phyloP scores from a whole-genome alignment of 2,329 filamentous ascomycete genomes.

The Alternaria sp. region DNA sequence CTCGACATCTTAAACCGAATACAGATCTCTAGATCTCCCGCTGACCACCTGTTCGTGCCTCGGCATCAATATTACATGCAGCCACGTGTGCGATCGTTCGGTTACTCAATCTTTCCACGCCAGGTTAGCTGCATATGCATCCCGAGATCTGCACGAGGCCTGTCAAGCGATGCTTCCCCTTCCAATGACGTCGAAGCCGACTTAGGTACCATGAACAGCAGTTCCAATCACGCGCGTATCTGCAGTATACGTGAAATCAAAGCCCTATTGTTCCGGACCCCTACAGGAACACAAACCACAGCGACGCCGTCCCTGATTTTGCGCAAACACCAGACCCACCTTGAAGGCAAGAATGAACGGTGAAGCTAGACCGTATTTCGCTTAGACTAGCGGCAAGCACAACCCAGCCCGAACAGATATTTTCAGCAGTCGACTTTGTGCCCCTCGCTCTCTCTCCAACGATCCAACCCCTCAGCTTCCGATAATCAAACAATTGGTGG shows the following conservation, averaged over 20 bases:
- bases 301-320: constrained; percentile 3
- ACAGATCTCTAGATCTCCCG: not conserved
- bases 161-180: constrained; percentile 12
- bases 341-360: constrained; percentile 8
- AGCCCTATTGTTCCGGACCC: not conserved
- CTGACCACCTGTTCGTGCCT: not conserved
- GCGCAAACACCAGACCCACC: constrained; percentile 11
- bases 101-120: constrained; percentile 19
- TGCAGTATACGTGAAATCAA: not conserved
- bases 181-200: constrained; percentile 13
- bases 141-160: constrained; percentile 17
- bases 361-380: constrained; percentile 14
- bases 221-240: constrained; percentile 7
- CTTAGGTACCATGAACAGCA: not conserved
- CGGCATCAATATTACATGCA: constrained; percentile 5
- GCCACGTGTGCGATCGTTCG: constrained; percentile 24
- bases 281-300: not conserved
- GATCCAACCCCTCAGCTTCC: constrained; percentile 14
- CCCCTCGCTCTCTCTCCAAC: constrained; percentile 21
- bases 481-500: constrained; percentile 23
- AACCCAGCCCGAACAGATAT: constrained; percentile 16
- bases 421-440: constrained; percentile 14
- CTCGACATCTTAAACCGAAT: not conserved
- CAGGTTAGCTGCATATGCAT: constrained; percentile 23
- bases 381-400: constrained; percentile 22